Conservation (phyloP, 2,329 filamentous ascomycete species). For the Geoglossum cookeanum region DNA sequence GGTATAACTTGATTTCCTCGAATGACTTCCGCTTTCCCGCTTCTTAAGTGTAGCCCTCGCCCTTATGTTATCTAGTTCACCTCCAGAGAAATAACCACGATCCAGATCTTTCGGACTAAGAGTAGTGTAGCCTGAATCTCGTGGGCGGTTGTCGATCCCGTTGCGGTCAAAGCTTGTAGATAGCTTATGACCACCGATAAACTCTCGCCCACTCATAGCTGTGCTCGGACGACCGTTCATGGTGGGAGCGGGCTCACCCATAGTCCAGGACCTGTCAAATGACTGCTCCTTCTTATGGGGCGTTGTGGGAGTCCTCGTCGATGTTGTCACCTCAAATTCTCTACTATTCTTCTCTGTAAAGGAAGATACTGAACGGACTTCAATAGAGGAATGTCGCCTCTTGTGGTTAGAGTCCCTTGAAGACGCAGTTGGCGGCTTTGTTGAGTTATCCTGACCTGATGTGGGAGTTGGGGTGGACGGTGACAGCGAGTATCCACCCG, state of each 20-base stretch:
- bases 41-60: slow-evolving; percentile 63
- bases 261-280: slow-evolving; percentile 39
- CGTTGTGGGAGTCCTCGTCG: slow-evolving; percentile 1
- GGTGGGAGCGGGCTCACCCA: slow-evolving; percentile 22
- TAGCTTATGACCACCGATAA: slow-evolving; percentile 3
- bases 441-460: slow-evolving; percentile 7
- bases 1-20: slow-evolving; percentile 55
- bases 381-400: slow-evolving; percentile 72
- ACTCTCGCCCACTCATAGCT: slow-evolving; percentile 13
- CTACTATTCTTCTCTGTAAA: slow-evolving; percentile 2
- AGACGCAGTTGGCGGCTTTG: slow-evolving; percentile 60
- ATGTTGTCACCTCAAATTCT: not conserved
- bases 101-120: slow-evolving; percentile 41
- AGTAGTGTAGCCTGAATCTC: slow-evolving; percentile 19
- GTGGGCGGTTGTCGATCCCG: slow-evolving; percentile 15
- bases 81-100: slow-evolving; percentile 82
- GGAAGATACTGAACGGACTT: slow-evolving; percentile 27
- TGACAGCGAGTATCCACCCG: not conserved
- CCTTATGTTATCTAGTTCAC: slow-evolving; percentile 57
- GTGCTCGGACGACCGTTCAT: slow-evolving; percentile 17
- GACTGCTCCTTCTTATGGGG: slow-evolving; percentile 36
- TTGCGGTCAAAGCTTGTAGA: slow-evolving; percentile 11
- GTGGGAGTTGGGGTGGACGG: slow-evolving; percentile 12
- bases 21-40: slow-evolving; percentile 38
- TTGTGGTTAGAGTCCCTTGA: slow-evolving; percentile 68